phyloP scores from a whole-genome alignment of 768 basidiomycete species.

The Hirschioporus abietinus region DNA sequence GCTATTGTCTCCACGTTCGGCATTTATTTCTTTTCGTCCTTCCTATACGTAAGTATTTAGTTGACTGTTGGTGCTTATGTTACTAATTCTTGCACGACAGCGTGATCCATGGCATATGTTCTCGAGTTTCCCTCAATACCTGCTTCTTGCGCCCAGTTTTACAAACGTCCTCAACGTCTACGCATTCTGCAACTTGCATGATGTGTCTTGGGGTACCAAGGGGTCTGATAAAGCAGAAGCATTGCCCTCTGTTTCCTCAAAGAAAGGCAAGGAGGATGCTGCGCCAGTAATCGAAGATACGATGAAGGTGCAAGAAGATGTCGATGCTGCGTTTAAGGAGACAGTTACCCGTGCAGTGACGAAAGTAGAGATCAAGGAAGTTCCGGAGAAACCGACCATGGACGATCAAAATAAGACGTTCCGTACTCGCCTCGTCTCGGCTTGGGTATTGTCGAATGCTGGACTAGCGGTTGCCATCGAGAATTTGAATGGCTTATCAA shows the following conservation, averaged over 20 bases:
- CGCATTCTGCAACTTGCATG: constrained; percentile 95
- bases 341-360: constrained; percentile 85
- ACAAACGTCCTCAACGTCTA: constrained; percentile 95
- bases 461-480: constrained; percentile 68
- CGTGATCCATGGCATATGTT: constrained; percentile 98
- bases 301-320: constrained; percentile 76
- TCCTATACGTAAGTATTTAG: constrained; percentile 66
- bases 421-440: constrained; percentile 80
- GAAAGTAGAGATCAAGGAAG: constrained; percentile 62
- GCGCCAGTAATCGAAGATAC: constrained; percentile 83
- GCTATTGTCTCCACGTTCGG: constrained; percentile 89
- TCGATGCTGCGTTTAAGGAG: constrained; percentile 88
- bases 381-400: constrained; percentile 70
- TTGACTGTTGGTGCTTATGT: background rate
- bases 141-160: constrained; percentile 87
- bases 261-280: constrained; percentile 69
- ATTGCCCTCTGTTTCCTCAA: constrained; percentile 83
- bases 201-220: constrained; percentile 94
- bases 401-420: constrained; percentile 92
- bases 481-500: constrained; percentile 61
- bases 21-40: constrained; percentile 79
- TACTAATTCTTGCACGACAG: constrained; percentile 31
- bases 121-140: constrained; percentile 88
- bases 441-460: constrained; percentile 78
- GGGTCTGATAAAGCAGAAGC: constrained; percentile 93